phyloP scores from a whole-genome alignment of 768 basidiomycete species.

The Trametes villosa region DNA sequence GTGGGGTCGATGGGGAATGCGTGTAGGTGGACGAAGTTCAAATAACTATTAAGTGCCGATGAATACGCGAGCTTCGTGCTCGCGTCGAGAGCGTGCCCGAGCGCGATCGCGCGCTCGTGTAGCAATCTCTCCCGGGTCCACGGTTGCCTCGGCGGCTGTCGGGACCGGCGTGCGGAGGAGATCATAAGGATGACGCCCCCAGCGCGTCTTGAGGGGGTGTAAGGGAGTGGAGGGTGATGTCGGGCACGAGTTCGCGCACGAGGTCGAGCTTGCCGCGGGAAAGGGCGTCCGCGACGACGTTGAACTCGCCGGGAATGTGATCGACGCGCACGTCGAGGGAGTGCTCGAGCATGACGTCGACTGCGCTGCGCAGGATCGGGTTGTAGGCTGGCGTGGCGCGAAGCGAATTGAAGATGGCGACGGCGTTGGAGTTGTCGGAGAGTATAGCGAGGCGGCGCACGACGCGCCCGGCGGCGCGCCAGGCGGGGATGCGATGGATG shows the following conservation, averaged over 20 bases:
- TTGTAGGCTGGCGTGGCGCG: slow-evolving; percentile 9
- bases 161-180: slow-evolving; percentile 10
- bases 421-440: slow-evolving; percentile 34
- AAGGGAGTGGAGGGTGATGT: not conserved
- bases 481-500: not conserved
- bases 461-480: not conserved
- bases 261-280: not conserved
- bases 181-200: slow-evolving; percentile 33
- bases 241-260: not conserved
- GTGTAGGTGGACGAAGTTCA: slow-evolving; percentile 43
- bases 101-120: slow-evolving; percentile 36
- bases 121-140: slow-evolving; percentile 42
- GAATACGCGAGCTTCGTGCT: slow-evolving; percentile 33
- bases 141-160: slow-evolving; percentile 38
- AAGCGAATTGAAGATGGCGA: slow-evolving; percentile 31
- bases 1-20: too few species aligned
- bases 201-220: slow-evolving; percentile 28
- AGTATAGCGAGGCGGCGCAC: not conserved
- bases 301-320: not conserved
- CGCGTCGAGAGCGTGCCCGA: slow-evolving; percentile 38
- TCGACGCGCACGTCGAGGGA: not conserved
- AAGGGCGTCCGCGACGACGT: not conserved
- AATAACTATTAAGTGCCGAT: slow-evolving; percentile 43
- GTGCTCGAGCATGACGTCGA: not conserved
- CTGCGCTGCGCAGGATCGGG: not conserved